Evolutionary conservation across 1,284 basidiomycete genomes (phyloP).

Genomic region (Grifola frondosa): DNA sequence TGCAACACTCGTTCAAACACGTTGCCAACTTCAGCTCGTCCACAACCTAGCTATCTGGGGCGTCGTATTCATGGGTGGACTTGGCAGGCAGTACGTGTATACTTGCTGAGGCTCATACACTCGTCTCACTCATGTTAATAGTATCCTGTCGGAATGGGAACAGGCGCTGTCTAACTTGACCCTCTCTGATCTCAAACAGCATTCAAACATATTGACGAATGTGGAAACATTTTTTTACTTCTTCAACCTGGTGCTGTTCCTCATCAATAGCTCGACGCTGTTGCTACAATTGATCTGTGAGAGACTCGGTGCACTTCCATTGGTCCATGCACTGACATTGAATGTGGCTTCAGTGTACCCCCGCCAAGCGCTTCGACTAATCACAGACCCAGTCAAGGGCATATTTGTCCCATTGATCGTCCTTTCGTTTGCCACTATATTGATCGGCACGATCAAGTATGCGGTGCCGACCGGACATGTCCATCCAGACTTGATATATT

Average conservation of each 20-base stretch:
- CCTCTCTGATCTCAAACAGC: constrained; percentile 40
- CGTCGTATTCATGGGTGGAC: constrained; percentile 50
- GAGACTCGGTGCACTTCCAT: constrained; percentile 9
- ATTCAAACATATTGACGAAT: constrained; percentile 31
- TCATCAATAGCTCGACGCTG: constrained; percentile 43
- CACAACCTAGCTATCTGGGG: constrained; percentile 26
- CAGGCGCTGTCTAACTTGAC: constrained; percentile 49
- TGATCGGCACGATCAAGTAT: constrained; percentile 51
- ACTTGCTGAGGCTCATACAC: neutral
- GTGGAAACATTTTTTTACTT: constrained; percentile 48
- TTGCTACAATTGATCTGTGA: constrained; percentile 42
- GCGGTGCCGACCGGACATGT: constrained; percentile 39
- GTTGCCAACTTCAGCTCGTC: too few relatives aligned
- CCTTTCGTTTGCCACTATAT: constrained; percentile 49
- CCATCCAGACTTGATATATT: constrained; percentile 37
- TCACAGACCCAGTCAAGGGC: constrained; percentile 45
- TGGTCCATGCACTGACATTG: neutral
- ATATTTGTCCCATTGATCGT: constrained; percentile 49
- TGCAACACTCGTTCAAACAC: too few relatives aligned
- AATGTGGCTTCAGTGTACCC: constrained; percentile 38
- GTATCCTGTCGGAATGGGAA: constrained; percentile 53
- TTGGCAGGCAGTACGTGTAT: constrained; percentile 46
- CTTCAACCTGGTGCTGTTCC: constrained; percentile 44
- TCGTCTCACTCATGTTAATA: constrained; percentile 15
- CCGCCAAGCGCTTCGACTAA: constrained; percentile 39